Conservation (phyloP, 1,284 basidiomycete species). For the Ganoderma lingzhi region DNA sequence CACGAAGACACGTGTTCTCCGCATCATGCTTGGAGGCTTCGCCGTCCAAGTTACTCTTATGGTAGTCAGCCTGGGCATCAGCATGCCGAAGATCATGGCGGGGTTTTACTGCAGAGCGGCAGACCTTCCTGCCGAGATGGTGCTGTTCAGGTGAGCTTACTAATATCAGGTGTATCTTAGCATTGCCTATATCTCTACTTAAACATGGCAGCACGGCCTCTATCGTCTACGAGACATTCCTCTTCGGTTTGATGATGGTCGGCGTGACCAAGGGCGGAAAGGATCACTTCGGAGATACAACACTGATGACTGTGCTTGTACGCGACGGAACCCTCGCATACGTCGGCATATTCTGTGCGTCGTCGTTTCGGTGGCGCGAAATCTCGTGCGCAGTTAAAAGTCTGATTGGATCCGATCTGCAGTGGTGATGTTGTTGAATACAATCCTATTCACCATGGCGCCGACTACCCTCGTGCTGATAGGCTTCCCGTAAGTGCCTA, state of each 20-base stretch:
- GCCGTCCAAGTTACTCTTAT: constrained; percentile 38
- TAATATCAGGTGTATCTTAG: too few relatives aligned
- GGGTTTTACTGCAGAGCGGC: constrained; percentile 37
- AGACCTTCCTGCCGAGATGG: constrained; percentile 37
- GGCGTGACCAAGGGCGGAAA: constrained; percentile 42
- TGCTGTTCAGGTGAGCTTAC: constrained; percentile 41
- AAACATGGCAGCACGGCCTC: constrained; percentile 40
- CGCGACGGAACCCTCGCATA: constrained; percentile 47
- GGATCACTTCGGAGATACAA: constrained; percentile 38
- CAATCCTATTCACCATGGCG: constrained; percentile 38
- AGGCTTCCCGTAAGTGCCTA: constrained; percentile 38
- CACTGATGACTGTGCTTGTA: constrained; percentile 43
- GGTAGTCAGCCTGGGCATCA: constrained; percentile 36
- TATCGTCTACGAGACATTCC: constrained; percentile 45
- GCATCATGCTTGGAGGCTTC: constrained; percentile 36
- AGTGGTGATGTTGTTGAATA: constrained; percentile 40
- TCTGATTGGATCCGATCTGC: background rate
- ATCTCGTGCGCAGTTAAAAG: background rate
- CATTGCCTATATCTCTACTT: background rate
- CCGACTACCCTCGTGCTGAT: constrained; percentile 36
- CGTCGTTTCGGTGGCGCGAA: background rate
- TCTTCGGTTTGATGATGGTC: constrained; percentile 45
- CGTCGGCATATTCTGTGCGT: constrained; percentile 37
- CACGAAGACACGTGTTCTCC: constrained; percentile 31
- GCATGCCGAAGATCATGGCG: constrained; percentile 39